Conservation (phyloP, 495 filamentous ascomycete genomes). For the Articulospora tetracladia region DNA sequence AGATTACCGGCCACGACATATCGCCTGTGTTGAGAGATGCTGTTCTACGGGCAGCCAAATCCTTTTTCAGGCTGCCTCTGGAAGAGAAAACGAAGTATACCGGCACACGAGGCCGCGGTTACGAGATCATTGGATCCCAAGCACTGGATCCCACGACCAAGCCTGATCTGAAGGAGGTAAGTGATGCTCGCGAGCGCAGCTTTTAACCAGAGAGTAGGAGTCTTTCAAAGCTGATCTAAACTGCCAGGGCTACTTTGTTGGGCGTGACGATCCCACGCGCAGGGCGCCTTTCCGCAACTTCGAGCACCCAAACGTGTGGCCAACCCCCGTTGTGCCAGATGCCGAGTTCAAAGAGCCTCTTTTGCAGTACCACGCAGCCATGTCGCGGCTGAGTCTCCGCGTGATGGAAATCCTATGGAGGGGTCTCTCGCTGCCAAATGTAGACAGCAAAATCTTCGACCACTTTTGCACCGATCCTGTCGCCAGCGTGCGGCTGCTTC, state of each 20-base stretch:
- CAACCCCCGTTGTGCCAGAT: neutral
- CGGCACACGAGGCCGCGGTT: slow-evolving; percentile 39
- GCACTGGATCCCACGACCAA: slow-evolving; percentile 34
- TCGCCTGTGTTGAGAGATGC: neutral
- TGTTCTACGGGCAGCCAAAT: slow-evolving; percentile 9
- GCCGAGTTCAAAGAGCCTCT: neutral
- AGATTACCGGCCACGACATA: neutral
- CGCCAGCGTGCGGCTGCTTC: neutral
- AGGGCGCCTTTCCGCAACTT: too few species aligned
- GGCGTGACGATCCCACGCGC: too few species aligned
- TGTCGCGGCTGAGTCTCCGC: neutral
- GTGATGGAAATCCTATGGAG: neutral
- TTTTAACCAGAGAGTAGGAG: too few species aligned
- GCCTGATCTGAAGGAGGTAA: slow-evolving; percentile 41
- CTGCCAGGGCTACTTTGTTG: too few species aligned
- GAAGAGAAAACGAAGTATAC: slow-evolving; percentile 41
- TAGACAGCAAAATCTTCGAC: too few species aligned
- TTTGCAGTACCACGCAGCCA: neutral
- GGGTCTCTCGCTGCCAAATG: too few species aligned
- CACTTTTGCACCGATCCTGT: too few species aligned
- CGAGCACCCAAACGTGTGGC: neutral
- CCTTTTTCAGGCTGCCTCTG: slow-evolving; percentile 43
- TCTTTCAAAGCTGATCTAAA: too few species aligned
- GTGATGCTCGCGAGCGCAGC: too few species aligned
- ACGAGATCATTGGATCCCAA: slow-evolving; percentile 39